These are phyloP conservation scores for Lentinula sp. DNA, from an alignment of 768 basidiomycete species.

Conservation along the genomic window DNA sequence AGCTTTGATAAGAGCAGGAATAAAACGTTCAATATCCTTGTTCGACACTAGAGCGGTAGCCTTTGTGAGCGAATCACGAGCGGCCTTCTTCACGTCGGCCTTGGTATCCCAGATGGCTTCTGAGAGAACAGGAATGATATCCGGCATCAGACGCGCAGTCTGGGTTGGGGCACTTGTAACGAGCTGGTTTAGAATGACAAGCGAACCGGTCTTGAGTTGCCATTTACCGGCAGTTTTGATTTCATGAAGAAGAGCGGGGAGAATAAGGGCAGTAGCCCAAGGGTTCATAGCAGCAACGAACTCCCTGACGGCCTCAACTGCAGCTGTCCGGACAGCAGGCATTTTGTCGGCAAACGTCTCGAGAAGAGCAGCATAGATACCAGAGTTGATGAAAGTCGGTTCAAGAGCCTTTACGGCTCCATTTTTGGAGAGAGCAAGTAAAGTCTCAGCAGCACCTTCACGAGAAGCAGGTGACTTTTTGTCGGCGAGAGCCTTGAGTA, in stretches of 20 bases:
- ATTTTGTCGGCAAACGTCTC: constrained; percentile 95
- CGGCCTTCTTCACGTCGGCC: constrained; percentile 97
- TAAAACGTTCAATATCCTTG: constrained; percentile 97
- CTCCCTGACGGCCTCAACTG: constrained; percentile 75
- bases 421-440: constrained; percentile 58
- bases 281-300: constrained; percentile 79
- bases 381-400: constrained; percentile 81
- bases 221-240: constrained; percentile 96
- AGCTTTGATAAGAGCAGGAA: constrained; percentile 96
- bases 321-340: constrained; percentile 78
- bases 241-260: constrained; percentile 85
- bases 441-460: constrained; percentile 77
- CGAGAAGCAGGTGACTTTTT: constrained; percentile 93
- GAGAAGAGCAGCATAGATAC: constrained; percentile 80
- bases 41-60: constrained; percentile 92
- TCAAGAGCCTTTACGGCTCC: constrained; percentile 81
- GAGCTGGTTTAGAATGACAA: constrained; percentile 81
- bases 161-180: constrained; percentile 77
- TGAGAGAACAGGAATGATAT: constrained; percentile 89
- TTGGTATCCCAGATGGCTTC: constrained; percentile 99
- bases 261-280: constrained; percentile 79
- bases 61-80: constrained; percentile 91
- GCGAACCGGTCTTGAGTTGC: constrained; percentile 90
- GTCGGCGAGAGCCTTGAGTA: constrained; percentile 83
- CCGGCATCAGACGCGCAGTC: constrained; percentile 85